These are phyloP conservation scores for Phaffia rhodozyma DNA, from an alignment of 1,284 basidiomycete genomes.

Conservation along the genomic window DNA sequence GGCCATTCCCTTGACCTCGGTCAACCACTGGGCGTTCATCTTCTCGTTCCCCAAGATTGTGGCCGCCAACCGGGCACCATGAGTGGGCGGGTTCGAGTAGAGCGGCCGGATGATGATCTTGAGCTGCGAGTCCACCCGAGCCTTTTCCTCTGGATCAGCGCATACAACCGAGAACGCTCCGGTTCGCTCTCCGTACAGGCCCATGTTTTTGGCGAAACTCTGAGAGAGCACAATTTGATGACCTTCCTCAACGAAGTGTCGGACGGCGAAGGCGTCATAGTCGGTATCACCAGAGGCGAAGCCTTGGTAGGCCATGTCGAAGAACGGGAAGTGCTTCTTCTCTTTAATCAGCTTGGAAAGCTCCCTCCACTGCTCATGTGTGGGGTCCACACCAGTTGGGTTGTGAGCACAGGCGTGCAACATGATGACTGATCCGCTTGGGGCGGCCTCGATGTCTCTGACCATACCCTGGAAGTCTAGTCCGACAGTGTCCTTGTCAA, in stretches of 20 bases:
- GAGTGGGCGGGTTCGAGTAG: slow-evolving; percentile 96
- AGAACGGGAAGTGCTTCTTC: slow-evolving; percentile 47
- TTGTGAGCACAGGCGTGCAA: slow-evolving; percentile 79
- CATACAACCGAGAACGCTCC: slow-evolving; percentile 85
- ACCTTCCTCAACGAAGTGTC: slow-evolving; percentile 82
- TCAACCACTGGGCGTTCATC: slow-evolving; percentile 76
- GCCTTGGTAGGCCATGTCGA: slow-evolving; percentile 78
- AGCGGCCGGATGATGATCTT: slow-evolving; percentile 95
- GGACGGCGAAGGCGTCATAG: slow-evolving; percentile 85
- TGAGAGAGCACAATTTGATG: slow-evolving; percentile 79
- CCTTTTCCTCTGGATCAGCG: slow-evolving; percentile 64
- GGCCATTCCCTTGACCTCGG: slow-evolving; percentile 87
- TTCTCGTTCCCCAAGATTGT: slow-evolving; percentile 64
- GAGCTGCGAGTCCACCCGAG: slow-evolving; percentile 79
- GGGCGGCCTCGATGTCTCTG: slow-evolving; percentile 78
- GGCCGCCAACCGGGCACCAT: slow-evolving; percentile 84
- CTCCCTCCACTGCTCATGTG: slow-evolving; percentile 81
- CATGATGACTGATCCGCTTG: slow-evolving; percentile 74
- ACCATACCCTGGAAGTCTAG: slow-evolving; percentile 88
- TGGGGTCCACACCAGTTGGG: slow-evolving; percentile 95
- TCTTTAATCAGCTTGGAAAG: slow-evolving; percentile 72
- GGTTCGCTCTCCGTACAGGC: slow-evolving; percentile 92
- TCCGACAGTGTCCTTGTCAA: slow-evolving; percentile 85
- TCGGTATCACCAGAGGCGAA: slow-evolving; percentile 82
- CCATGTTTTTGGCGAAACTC: slow-evolving; percentile 99